A percentile compares a stretch with the other conserved stretches of the same genome.
Conservation (phyloP, 345 rosid species). For the Abelmoschus esculentus region DNA sequence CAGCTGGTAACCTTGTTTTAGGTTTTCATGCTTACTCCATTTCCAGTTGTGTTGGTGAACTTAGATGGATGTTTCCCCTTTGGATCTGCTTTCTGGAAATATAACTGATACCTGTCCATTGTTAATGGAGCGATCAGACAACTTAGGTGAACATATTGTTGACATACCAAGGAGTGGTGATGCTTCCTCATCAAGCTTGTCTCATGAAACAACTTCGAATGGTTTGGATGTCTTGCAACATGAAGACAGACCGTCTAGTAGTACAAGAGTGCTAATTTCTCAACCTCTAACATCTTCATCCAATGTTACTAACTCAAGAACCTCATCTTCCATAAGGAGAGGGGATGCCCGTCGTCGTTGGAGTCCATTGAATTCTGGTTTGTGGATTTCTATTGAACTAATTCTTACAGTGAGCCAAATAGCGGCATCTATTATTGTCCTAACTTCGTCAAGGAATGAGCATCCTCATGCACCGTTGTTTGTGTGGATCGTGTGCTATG, state of each 20-base stretch:
- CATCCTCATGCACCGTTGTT: constrained; percentile 70
- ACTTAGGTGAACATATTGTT: constrained; percentile 48
- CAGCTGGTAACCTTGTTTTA: constrained; percentile 6
- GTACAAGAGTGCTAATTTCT: constrained; percentile 27
- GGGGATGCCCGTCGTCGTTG: constrained; percentile 64
- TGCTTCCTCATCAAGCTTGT: constrained; percentile 32
- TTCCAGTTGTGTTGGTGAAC: constrained; percentile 26
- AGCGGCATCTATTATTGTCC: constrained; percentile 67
- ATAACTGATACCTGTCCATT: constrained; percentile 38
- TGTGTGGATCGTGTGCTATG: constrained; percentile 88
- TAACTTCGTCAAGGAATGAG: constrained; percentile 71
- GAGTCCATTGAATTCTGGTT: constrained; percentile 88
- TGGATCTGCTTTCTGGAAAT: constrained; percentile 39
- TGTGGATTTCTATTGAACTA: constrained; percentile 87
- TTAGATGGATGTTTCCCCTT: constrained; percentile 75
- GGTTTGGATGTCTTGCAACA: constrained; percentile 41
- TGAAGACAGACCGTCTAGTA: constrained; percentile 45
- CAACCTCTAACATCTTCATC: constrained; percentile 41
- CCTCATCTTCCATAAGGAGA: constrained; percentile 38
- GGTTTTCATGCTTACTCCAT: constrained; percentile 41
- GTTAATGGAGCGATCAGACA: constrained; percentile 70
- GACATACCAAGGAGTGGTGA: constrained; percentile 44
- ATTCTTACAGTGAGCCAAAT: constrained; percentile 80
- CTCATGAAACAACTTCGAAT: constrained; percentile 49
- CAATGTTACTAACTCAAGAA: constrained; percentile 47